A percentile compares a stretch with the other conserved stretches of the same genome.
These are phyloP conservation scores for Alternaria angustiovoidea DNA, from an alignment of 2,329 filamentous ascomycete genomes.

Conservation along the genomic window DNA sequence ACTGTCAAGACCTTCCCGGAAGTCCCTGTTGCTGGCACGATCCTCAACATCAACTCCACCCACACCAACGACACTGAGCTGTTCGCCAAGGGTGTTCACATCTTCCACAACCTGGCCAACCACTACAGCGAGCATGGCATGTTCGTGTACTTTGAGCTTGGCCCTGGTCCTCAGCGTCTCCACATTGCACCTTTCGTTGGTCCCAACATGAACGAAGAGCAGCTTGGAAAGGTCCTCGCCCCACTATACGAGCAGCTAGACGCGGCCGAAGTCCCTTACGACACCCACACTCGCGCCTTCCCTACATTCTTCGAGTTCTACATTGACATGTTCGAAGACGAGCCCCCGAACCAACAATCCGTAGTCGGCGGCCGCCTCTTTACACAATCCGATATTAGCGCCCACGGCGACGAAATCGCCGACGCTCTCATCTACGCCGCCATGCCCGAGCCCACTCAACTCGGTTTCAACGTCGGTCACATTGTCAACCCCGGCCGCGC, in stretches of 20 bases:
- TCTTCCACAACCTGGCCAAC: constrained; percentile 47
- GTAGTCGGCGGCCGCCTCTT: constrained; percentile 47
- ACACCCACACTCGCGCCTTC: constrained; percentile 39
- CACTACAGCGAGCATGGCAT: constrained; percentile 44
- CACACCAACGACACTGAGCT: constrained; percentile 44
- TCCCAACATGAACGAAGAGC: constrained; percentile 40
- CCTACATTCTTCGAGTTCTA: constrained; percentile 50
- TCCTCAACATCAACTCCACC: constrained; percentile 47
- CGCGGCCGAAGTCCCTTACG: constrained; percentile 43
- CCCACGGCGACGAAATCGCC: constrained; percentile 33
- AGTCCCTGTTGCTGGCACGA: constrained; percentile 42
- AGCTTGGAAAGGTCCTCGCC: constrained; percentile 37
- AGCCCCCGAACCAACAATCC: constrained; percentile 38
- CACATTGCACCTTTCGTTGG: constrained; percentile 46
- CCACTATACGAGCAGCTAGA: constrained; percentile 42
- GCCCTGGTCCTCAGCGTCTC: constrained; percentile 35
- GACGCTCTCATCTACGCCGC: constrained; percentile 38
- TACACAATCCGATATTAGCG: constrained; percentile 38
- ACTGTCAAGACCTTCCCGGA: constrained; percentile 48
- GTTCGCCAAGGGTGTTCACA: constrained; percentile 39
- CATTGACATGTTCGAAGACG: constrained; percentile 49
- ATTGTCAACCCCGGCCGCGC: constrained; percentile 46
- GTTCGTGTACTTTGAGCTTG: constrained; percentile 48
- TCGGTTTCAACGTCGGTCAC: constrained; percentile 44
- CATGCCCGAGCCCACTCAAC: constrained; percentile 27